These are phyloP conservation scores for Irpex lacteus DNA, from an alignment of 1,284 basidiomycete genomes.

Conservation along the genomic window DNA sequence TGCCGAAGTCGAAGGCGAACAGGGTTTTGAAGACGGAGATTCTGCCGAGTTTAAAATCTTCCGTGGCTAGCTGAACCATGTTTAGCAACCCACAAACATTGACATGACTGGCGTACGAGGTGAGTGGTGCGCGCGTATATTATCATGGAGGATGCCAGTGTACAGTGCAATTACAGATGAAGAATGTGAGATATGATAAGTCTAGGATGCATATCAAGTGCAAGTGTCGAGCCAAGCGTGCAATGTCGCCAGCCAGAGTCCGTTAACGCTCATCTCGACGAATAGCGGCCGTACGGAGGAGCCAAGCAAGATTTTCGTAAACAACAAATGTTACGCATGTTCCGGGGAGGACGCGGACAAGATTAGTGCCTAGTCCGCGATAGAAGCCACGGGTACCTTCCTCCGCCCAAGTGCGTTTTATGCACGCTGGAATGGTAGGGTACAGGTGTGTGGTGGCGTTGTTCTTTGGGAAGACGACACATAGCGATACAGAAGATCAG, in stretches of 20 bases:
- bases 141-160: not conserved
- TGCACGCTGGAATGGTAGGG: slow-evolving; percentile 79
- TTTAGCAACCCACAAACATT: too few species aligned
- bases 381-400: slow-evolving; percentile 91
- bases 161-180: not conserved
- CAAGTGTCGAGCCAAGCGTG: not conserved
- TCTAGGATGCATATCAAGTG: not conserved
- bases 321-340: slow-evolving; percentile 99
- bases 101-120: not conserved
- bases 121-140: not conserved
- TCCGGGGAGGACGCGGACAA: slow-evolving; percentile 93
- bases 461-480: slow-evolving; percentile 39
- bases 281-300: slow-evolving; percentile 62
- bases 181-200: not conserved
- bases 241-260: not conserved
- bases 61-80: not conserved
- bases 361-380: slow-evolving; percentile 93
- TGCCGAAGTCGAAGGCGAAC: slow-evolving; percentile 72
- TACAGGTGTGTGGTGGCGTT: slow-evolving; percentile 64
- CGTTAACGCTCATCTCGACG: slow-evolving; percentile 22
- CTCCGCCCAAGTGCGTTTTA: slow-evolving; percentile 75
- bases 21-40: slow-evolving; percentile 77
- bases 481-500: not conserved
- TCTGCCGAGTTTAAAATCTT: slow-evolving; percentile 13
- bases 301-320: slow-evolving; percentile 93